Evolutionary conservation across 306 rosid species (phyloP).

Genomic region (Corylus avellana): DNA sequence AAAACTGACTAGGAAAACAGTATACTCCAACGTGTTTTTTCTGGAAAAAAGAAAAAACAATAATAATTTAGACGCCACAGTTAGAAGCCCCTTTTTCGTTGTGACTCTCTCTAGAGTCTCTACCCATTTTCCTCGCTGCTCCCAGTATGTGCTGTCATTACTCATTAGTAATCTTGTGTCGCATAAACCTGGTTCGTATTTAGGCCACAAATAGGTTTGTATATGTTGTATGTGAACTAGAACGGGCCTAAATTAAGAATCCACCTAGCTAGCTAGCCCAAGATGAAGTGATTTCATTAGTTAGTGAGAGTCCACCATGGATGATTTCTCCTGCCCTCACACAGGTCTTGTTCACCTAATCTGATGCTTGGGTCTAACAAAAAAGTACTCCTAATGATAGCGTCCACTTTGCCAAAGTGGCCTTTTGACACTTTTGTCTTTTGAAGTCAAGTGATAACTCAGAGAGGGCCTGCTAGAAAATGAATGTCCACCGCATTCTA

Average conservation of each 20-base stretch:
- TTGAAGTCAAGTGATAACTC: background rate
- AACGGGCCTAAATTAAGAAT: background rate
- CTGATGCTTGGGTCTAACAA: background rate
- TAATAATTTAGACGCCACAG: too few species aligned
- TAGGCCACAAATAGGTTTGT: background rate
- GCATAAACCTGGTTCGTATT: too few species aligned
- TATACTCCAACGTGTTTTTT: too few species aligned
- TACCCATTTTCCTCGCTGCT: too few species aligned
- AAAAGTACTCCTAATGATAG: background rate
- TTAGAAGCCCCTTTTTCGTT: too few species aligned
- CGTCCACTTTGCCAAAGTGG: constrained; percentile 2
- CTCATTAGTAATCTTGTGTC: too few species aligned
- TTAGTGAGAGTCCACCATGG: background rate
- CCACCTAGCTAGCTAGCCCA: background rate
- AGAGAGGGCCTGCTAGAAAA: background rate
- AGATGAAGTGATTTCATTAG: background rate
- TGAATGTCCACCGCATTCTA: background rate
- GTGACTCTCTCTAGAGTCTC: too few species aligned
- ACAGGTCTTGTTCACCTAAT: background rate
- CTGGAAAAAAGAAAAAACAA: too few species aligned
- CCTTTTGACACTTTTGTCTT: constrained; percentile 9
- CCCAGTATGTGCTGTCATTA: too few species aligned
- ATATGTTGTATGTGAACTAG: background rate
- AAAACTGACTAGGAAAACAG: too few species aligned
- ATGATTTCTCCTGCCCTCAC: background rate